Conservation (phyloP, 805 yeast species). For the Saccharomycopsis guyanensis region DNA sequence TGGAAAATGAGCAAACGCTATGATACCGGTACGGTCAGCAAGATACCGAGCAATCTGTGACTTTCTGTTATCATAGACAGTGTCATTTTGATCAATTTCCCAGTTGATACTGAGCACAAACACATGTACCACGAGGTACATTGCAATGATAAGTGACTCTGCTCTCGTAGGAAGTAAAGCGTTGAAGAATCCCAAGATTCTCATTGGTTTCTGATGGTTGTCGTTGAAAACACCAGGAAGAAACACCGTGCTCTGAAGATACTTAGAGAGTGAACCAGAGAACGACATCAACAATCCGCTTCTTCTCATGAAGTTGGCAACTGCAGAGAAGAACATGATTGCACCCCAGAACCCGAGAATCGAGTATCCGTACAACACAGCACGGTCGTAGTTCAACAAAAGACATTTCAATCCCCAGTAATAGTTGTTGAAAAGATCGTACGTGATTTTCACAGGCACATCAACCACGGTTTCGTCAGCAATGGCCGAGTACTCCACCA, state of each 20-base stretch:
- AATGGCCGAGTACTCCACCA: conserved; percentile 7
- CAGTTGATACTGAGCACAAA: conserved; percentile 26
- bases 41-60: conserved; percentile 33
- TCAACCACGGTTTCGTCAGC: neutral
- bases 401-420: neutral
- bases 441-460: conserved; percentile 8
- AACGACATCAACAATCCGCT: conserved; percentile 12
- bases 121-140: conserved; percentile 28
- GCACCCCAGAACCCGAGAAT: conserved; percentile 18
- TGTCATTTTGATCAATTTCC: conserved; percentile 28
- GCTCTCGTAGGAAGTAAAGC: conserved; percentile 32
- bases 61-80: conserved; percentile 30
- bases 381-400: conserved; percentile 1
- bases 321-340: conserved; percentile 8
- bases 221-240: conserved; percentile 26
- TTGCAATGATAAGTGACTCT: conserved; percentile 30
- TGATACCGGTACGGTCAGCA: conserved; percentile 33
- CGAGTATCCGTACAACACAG: conserved; percentile 10
- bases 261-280: conserved; percentile 7
- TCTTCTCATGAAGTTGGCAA: conserved; percentile 7
- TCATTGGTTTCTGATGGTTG: conserved; percentile 24
- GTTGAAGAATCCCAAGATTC: conserved; percentile 18
- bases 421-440: conserved; percentile 2
- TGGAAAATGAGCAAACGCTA: conserved; percentile 42
- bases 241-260: conserved; percentile 24